Base-by-base conservation (phyloP, 2,329 filamentous ascomycete genomes). In the Colletotrichum gigasporum region DNA sequence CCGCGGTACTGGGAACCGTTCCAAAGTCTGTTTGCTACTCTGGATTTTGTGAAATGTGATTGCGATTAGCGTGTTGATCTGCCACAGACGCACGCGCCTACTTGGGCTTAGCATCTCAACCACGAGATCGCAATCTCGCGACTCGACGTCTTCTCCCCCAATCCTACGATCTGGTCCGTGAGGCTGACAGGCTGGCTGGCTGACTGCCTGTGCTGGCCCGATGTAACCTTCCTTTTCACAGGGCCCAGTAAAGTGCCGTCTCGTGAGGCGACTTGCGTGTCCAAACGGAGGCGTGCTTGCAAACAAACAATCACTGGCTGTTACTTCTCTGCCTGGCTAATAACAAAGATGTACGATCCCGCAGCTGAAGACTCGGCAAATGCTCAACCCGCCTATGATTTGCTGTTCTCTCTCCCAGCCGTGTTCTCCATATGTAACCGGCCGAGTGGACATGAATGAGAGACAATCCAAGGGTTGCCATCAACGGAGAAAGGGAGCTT, bases 181-280 rank as follows among this genome's bases (percentile, higher is more conserved):
- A 12, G 30, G 30, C 12, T 32, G 30, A 7, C 12, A 12, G 30
- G 30, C 30, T 32, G 30, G 30, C 30, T 32, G 16, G 39, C 39
- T 18, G 24, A n/a, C n/a, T n/a, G n/a, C n/a, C n/a, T n/a, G n/a
- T n/a, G n/a, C n/a, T n/a, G n/a, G n/a, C n/a, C n/a, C n/a, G n/a
- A n/a, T n/a, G n/a, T n/a, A n/a, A n/a, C n/a, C n/a, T n/a, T n/a
- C n/a, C n/a, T n/a, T n/a, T n/a, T n/a, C n/a, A n/a, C n/a, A n/a
- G n/a, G n/a, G n/a, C n/a, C n/a, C n/a, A n/a, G n/a, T n/a, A n/a
- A n/a, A 24, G 42, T 16, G 18, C 22, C 10, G 57, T 61, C 50
- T 56, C 41, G 32, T 61, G 22, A 61, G 51, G 51, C 53, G 59
- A 51, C 32, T 48, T 30, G 53, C 53, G 44, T 45, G 44, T n/a